Conservation (phyloP, 1,139 yeast genomes). For the Blastobotrys indianensis region DNA sequence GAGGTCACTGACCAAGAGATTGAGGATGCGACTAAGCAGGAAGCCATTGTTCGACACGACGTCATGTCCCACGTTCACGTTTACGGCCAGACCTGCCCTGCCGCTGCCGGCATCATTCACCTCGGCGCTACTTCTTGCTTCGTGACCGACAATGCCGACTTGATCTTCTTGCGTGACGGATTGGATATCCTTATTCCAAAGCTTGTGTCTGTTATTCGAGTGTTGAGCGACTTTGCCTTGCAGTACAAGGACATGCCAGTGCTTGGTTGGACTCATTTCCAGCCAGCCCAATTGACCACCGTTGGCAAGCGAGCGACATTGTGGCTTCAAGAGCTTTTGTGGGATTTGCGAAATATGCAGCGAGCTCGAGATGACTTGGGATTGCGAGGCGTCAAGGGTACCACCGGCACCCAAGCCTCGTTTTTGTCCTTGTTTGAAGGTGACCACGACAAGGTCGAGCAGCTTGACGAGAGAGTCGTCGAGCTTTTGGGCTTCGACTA, state of each 20-base stretch:
- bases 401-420: slow-evolving; percentile 98
- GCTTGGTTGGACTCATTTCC: slow-evolving; percentile 99
- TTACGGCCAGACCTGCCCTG: slow-evolving; percentile 87
- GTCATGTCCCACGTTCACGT: slow-evolving; percentile 99
- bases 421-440: slow-evolving; percentile 94
- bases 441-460: slow-evolving; percentile 92
- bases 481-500: slow-evolving; percentile 88
- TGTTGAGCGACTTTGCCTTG: slow-evolving; percentile 80
- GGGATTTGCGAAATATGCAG: slow-evolving; percentile 95
- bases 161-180: slow-evolving; percentile 93
- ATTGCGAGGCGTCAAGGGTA: slow-evolving; percentile 97
- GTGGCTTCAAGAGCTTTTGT: slow-evolving; percentile 95
- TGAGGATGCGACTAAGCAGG: slow-evolving; percentile 82
- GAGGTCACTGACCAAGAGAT: slow-evolving; percentile 90
- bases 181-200: slow-evolving; percentile 89
- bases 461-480: slow-evolving; percentile 83
- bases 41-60: slow-evolving; percentile 97
- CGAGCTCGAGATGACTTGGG: slow-evolving; percentile 97
- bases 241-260: slow-evolving; percentile 94
- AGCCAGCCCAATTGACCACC: slow-evolving; percentile 98
- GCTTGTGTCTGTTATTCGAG: slow-evolving; percentile 89
- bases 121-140: slow-evolving; percentile 97
- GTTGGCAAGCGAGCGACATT: slow-evolving; percentile 97
- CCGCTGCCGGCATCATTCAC: slow-evolving; percentile 96
- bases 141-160: slow-evolving; percentile 97